Percentiles rank a stretch among this genome's conserved stretches.
These are phyloP conservation scores for Aspergillus ustus DNA, from an alignment of 2,329 filamentous ascomycete species.

Conservation along the genomic window DNA sequence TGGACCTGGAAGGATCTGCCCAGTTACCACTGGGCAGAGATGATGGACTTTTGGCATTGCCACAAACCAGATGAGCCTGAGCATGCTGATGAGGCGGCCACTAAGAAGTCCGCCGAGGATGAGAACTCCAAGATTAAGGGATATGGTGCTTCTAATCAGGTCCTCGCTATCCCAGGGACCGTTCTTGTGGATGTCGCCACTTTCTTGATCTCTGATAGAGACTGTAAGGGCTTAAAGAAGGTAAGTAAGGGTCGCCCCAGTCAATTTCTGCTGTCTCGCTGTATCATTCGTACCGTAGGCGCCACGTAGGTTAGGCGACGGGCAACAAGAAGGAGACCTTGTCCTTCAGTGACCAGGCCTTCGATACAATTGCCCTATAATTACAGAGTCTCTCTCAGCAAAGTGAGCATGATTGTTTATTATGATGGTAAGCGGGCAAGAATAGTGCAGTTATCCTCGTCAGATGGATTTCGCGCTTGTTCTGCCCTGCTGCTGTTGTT, in stretches of 20 bases:
- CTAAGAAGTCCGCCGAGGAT: slow-evolving; percentile 43
- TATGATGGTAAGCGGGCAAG: background rate
- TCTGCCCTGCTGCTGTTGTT: background rate
- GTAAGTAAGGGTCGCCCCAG: slow-evolving; percentile 33
- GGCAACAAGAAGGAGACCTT: slow-evolving; percentile 63
- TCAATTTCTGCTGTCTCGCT: background rate
- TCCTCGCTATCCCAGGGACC: slow-evolving; percentile 67
- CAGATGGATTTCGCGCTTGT: slow-evolving; percentile 42
- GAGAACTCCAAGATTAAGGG: slow-evolving; percentile 65
- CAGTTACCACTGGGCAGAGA: slow-evolving; percentile 97
- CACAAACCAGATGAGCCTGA: slow-evolving; percentile 75
- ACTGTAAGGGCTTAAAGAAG: slow-evolving; percentile 60
- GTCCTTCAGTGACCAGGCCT: slow-evolving; percentile 54
- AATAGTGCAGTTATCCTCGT: slow-evolving; percentile 40
- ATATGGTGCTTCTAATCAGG: slow-evolving; percentile 79
- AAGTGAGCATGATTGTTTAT: slow-evolving; percentile 6
- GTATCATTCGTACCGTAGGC: slow-evolving; percentile 4
- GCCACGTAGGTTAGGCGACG: slow-evolving; percentile 24
- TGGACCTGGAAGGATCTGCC: slow-evolving; percentile 86
- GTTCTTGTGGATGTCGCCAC: slow-evolving; percentile 82
- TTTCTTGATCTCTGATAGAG: slow-evolving; percentile 70
- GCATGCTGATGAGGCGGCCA: slow-evolving; percentile 45
- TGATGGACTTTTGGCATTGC: slow-evolving; percentile 99
- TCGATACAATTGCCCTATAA: slow-evolving; percentile 66
- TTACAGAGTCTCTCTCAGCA: slow-evolving; percentile 29